phyloP scores from a whole-genome alignment of 2,329 filamentous ascomycete species.

The Penicillium sp. region DNA sequence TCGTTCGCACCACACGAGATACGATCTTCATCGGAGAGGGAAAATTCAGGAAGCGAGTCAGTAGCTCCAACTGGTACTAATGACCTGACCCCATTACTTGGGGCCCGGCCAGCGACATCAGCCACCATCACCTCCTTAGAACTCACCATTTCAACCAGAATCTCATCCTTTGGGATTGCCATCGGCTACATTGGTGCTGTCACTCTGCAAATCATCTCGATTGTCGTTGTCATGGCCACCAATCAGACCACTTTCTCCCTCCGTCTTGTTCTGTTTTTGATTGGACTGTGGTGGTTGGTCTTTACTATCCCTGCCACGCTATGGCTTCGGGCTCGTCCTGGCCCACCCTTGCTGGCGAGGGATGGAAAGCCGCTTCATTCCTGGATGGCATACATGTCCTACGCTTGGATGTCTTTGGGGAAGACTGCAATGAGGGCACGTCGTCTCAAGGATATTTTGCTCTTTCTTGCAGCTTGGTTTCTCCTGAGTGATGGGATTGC shows the following conservation, averaged over 20 bases:
- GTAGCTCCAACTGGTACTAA: constrained; percentile 4
- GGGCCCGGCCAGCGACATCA: constrained; percentile 10
- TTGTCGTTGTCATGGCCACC: constrained; percentile 67
- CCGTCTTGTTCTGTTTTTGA: constrained; percentile 75
- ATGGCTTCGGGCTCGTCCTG: constrained; percentile 82
- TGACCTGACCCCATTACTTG: constrained; percentile 27
- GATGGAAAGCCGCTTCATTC: constrained; percentile 40
- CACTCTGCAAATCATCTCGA: constrained; percentile 73
- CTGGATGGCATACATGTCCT: constrained; percentile 67
- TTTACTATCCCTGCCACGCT: constrained; percentile 85
- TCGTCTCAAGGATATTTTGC: constrained; percentile 67
- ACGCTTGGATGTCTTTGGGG: constrained; percentile 81
- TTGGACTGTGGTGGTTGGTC: constrained; percentile 86
- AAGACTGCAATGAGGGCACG: constrained; percentile 71
- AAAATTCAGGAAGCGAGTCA: too few species aligned
- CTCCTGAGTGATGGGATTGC: constrained; percentile 89
- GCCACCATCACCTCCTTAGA: constrained; percentile 49
- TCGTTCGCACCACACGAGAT: background rate
- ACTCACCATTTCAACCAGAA: constrained; percentile 76
- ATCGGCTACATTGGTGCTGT: constrained; percentile 88
- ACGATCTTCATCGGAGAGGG: background rate
- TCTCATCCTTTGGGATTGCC: constrained; percentile 87
- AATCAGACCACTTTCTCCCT: constrained; percentile 78
- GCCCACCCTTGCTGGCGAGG: constrained; percentile 60
- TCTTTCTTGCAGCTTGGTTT: constrained; percentile 91